Base-by-base conservation (phyloP, 208 protist species). In the Leishmania arabica region DNA sequence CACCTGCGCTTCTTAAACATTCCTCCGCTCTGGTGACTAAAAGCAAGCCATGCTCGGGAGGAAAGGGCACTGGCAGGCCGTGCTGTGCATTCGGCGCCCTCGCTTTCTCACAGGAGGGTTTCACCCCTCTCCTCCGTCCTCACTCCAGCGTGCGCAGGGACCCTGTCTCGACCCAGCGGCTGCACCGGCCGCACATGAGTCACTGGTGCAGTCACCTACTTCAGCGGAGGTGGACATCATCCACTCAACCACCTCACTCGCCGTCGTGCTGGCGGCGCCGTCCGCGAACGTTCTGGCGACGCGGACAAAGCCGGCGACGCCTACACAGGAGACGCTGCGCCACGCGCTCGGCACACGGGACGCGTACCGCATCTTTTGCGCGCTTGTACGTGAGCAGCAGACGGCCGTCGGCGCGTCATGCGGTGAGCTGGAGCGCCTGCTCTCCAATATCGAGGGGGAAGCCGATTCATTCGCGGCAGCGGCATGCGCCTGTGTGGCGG, bases 401-500 rank as follows among this genome's bases (percentile, higher is more conserved):
- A 53, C 53, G 8, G 7, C 58, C 19, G 21, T 62, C 49, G 21
- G 47, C 3, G 40, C 13, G 21, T 1, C 17, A 27, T 27, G 3
- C 9, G 37, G 45, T 64, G 79, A 80, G 19, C 45, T 83, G 75
- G 75, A 79, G 75, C 70, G 27, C 24, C 60, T 83, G 3, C 45
- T 83, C n/a, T 7, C 24, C 15, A 79, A 70, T 68, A 31, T 60
- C n/a, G 86, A 75, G 65, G 80, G 17, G 60, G 84, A 69, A 80
- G 83, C 72, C 8, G 78, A 47, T 5, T 79, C 86, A 34, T 68
- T 85, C 31, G 82, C 85, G 27, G 34, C 75, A 65, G 54, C 89
- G 60, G 58, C 86, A 5, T 89, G 82, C 51, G 88, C 90, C 11
- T 93, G 90, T 70, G 88, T 84, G 19, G 88, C 86, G 3, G 83